Percentiles rank a stretch among this genome's conserved stretches.
phyloP scores from a whole-genome alignment of 352 stramenopile species.

The Aphanomyces stellatus region DNA sequence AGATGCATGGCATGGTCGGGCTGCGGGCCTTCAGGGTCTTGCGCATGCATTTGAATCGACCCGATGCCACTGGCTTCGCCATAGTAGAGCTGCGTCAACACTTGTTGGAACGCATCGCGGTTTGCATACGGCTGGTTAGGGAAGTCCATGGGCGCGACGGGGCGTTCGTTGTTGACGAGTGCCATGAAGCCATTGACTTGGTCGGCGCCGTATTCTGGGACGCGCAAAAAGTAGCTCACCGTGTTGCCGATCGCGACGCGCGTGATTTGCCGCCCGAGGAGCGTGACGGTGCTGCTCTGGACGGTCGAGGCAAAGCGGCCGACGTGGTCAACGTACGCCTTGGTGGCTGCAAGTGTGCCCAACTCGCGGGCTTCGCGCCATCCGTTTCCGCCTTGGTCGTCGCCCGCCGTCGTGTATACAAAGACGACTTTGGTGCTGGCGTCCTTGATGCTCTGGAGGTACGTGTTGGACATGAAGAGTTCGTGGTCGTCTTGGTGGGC shows the following conservation, averaged over 20 bases:
- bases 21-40: background rate
- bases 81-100: background rate
- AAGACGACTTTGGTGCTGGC: slow-evolving; percentile 8
- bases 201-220: too few relatives aligned
- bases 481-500: slow-evolving; percentile 19
- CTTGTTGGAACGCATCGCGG: background rate
- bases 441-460: background rate
- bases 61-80: slow-evolving; percentile 3
- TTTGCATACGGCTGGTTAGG: background rate
- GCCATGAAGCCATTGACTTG: background rate
- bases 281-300: background rate
- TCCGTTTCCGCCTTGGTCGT: background rate
- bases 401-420: slow-evolving; percentile 16
- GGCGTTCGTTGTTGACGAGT: background rate
- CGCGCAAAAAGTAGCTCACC: slow-evolving; percentile 14
- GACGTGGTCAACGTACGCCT: slow-evolving; percentile 6
- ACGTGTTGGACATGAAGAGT: slow-evolving; percentile 11
- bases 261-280: background rate
- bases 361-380: slow-evolving; percentile 4
- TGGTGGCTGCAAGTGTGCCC: slow-evolving; percentile 10
- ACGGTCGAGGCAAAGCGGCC: background rate
- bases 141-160: slow-evolving; percentile 5
- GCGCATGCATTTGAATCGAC: background rate
- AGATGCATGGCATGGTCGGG: slow-evolving; percentile 6
- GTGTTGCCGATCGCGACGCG: slow-evolving; percentile 5